Conservation (phyloP, 352 stramenopile genomes). For the Globisporangium emineosum region DNA sequence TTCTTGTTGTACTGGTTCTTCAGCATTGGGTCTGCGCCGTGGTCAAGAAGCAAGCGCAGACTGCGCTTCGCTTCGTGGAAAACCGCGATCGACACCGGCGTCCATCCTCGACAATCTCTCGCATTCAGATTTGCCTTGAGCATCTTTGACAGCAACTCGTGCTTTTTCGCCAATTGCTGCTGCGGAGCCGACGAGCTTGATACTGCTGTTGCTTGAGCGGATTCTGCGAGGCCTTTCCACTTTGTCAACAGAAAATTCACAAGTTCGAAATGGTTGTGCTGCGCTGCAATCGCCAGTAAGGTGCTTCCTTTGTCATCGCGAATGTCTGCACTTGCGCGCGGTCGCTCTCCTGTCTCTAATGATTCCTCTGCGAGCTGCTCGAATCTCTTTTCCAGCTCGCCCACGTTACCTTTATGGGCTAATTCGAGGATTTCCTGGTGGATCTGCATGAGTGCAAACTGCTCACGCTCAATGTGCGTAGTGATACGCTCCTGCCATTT, state of each 20-base stretch:
- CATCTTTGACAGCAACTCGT: slow-evolving; percentile 38
- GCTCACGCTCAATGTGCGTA: slow-evolving; percentile 82
- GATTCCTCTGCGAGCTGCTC: slow-evolving; percentile 76
- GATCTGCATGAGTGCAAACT: slow-evolving; percentile 78
- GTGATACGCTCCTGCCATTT: slow-evolving; percentile 86
- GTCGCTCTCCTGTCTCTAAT: slow-evolving; percentile 49
- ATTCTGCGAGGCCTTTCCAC: slow-evolving; percentile 38
- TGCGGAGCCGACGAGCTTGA: slow-evolving; percentile 22
- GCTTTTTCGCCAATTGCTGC: slow-evolving; percentile 25
- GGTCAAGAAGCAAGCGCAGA: slow-evolving; percentile 64
- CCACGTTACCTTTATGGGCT: slow-evolving; percentile 38
- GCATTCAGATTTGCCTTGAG: slow-evolving; percentile 72
- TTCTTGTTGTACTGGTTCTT: slow-evolving; percentile 92
- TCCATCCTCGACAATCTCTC: slow-evolving; percentile 85
- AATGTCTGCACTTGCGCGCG: slow-evolving; percentile 64
- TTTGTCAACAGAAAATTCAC: slow-evolving; percentile 58
- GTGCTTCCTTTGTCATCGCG: slow-evolving; percentile 79
- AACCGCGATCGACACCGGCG: slow-evolving; percentile 74
- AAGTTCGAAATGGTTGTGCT: slow-evolving; percentile 66
- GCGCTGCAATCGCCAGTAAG: slow-evolving; percentile 65
- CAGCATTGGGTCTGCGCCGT: slow-evolving; percentile 76
- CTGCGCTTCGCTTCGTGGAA: slow-evolving; percentile 85
- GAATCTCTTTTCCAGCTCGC: slow-evolving; percentile 50
- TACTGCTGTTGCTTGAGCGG: slow-evolving; percentile 25
- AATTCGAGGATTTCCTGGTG: slow-evolving; percentile 73